phyloP scores from a whole-genome alignment of 306 rosid species.

The Oxytropis ochrocephala region DNA sequence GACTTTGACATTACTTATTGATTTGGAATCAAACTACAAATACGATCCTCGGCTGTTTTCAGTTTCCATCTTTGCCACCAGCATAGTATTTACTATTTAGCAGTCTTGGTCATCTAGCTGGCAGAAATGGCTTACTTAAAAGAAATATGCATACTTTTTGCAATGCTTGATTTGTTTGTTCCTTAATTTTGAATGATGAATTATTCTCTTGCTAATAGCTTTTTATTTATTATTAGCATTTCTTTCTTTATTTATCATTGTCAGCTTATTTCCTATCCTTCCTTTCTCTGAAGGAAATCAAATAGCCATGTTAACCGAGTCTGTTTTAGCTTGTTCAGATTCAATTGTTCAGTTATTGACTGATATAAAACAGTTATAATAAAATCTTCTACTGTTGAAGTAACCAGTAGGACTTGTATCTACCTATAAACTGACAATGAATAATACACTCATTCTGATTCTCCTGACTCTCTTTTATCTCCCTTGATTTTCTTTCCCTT shows the following conservation, averaged over 20 bases:
- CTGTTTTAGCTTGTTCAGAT: background rate
- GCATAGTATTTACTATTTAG: background rate
- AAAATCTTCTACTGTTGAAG: background rate
- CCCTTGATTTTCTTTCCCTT: background rate
- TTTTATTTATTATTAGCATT: background rate
- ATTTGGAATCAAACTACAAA: background rate
- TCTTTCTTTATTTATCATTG: background rate
- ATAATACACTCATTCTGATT: background rate
- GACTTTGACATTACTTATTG: background rate
- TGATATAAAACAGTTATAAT: background rate
- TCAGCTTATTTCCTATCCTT: background rate
- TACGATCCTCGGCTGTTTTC: background rate
- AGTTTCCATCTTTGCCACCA: background rate
- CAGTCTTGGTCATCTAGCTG: slow-evolving; percentile 1
- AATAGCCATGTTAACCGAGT: background rate
- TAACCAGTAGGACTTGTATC: background rate
- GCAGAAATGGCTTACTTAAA: background rate
- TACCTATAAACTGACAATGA: background rate
- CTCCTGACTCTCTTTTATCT: background rate
- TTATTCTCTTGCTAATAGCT: background rate
- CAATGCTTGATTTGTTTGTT: slow-evolving; percentile 1
- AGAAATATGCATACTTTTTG: background rate
- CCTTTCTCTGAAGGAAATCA: background rate
- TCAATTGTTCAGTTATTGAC: background rate
- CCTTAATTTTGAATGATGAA: background rate